Conservation (phyloP, 1,284 basidiomycete species). For the Trichosporon sp. region DNA sequence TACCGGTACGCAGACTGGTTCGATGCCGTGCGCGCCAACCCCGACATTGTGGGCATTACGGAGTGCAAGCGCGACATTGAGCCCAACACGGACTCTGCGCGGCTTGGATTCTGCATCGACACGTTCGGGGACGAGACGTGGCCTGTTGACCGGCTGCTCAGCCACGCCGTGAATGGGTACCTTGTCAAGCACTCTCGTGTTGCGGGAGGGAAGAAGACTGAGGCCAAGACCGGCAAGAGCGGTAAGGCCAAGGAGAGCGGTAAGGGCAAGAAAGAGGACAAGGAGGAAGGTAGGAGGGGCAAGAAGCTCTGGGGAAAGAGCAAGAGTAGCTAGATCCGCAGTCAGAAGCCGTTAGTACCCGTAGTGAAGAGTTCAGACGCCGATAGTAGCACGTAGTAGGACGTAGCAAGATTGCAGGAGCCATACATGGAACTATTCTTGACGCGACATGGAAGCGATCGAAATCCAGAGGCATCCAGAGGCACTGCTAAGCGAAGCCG, state of each 20-base stretch:
- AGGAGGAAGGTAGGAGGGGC: neutral
- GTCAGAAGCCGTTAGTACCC: neutral
- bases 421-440: neutral
- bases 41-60: neutral
- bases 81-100: neutral
- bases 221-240: neutral
- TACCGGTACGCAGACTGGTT: neutral
- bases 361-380: neutral
- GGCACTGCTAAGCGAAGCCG: neutral
- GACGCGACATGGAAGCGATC: neutral
- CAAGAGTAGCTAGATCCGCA: neutral
- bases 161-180: neutral
- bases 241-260: neutral
- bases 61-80: neutral
- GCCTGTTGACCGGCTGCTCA: neutral
- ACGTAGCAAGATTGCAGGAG: neutral
- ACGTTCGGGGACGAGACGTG: neutral
- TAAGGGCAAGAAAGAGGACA: neutral
- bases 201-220: neutral
- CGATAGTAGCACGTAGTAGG: neutral
- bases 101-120: neutral
- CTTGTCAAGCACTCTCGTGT: neutral
- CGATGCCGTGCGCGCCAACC: neutral
- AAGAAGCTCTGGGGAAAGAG: neutral
- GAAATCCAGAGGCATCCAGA: neutral